Conservation (phyloP, 352 stramenopile genomes). For the Pythium coloratum region DNA sequence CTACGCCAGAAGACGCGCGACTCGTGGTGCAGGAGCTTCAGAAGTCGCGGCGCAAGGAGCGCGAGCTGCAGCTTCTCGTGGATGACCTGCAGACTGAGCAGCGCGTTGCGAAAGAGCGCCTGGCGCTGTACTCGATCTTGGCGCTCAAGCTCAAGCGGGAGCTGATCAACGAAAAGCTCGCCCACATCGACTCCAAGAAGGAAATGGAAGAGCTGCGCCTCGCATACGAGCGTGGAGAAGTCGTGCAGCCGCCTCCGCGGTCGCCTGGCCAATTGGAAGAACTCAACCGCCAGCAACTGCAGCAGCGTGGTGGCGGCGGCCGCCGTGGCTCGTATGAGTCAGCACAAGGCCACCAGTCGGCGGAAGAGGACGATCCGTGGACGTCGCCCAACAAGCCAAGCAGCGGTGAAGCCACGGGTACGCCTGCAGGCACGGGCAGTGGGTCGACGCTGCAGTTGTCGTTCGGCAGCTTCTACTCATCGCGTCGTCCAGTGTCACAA, state of each 20-base stretch:
- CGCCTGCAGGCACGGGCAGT: background rate
- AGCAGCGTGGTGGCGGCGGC: conserved; percentile 9
- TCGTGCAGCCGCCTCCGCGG: background rate
- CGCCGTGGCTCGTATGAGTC: conserved; percentile 25
- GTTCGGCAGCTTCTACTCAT: conserved; percentile 71
- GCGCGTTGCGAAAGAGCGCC: conserved; percentile 42
- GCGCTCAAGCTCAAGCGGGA: conserved; percentile 69
- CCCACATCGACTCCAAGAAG: conserved; percentile 70
- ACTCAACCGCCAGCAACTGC: background rate
- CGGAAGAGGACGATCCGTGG: conserved; percentile 30
- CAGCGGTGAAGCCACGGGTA: background rate
- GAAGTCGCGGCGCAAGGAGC: conserved; percentile 20
- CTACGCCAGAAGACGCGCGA: conserved; percentile 16
- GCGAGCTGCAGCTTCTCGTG: conserved; percentile 38
- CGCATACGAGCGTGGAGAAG: conserved; percentile 28
- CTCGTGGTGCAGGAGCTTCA: conserved; percentile 31
- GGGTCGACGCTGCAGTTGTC: conserved; percentile 30
- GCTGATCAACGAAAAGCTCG: conserved; percentile 74
- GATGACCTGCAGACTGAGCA: conserved; percentile 61
- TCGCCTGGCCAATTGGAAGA: background rate
- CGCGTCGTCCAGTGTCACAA: conserved; percentile 12
- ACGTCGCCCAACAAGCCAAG: conserved; percentile 30
- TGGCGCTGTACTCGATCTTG: conserved; percentile 57
- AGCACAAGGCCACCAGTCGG: conserved; percentile 15
- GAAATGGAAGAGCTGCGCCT: conserved; percentile 55